Conservation (phyloP, 2,329 filamentous ascomycete species). For the Ophiostoma piceae region DNA sequence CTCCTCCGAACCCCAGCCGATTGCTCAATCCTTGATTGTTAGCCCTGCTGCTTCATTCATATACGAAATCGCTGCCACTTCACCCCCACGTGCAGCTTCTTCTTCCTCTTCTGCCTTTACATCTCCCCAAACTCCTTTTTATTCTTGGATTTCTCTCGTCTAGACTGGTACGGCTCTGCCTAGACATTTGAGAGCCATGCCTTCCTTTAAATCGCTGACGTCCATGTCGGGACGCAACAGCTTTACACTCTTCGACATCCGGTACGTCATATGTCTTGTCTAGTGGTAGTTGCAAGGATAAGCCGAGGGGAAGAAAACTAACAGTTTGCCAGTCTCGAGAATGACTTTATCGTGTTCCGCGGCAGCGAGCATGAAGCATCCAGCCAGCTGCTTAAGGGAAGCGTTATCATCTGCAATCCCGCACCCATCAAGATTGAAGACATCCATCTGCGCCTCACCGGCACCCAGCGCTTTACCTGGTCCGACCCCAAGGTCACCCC, state of each 20-base stretch:
- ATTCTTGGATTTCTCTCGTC: constrained; percentile 12
- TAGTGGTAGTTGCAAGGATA: background rate
- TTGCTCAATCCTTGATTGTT: constrained; percentile 5
- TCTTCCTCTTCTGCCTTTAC: background rate
- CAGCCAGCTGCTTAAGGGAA: constrained; percentile 68
- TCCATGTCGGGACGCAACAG: constrained; percentile 48
- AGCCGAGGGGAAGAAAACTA: background rate
- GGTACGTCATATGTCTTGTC: constrained; percentile 38
- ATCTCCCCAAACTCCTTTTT: background rate
- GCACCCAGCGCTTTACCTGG: constrained; percentile 61
- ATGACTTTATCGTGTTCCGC: constrained; percentile 73
- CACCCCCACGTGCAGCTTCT: constrained; percentile 6
- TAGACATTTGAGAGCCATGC: constrained; percentile 12
- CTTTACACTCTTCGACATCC: constrained; percentile 54
- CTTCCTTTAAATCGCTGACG: constrained; percentile 50
- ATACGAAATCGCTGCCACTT: constrained; percentile 14
- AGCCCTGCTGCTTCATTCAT: constrained; percentile 1
- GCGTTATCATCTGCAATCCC: constrained; percentile 66
- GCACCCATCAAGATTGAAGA: constrained; percentile 66
- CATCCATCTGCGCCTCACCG: constrained; percentile 65
- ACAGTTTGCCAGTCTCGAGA: constrained; percentile 57
- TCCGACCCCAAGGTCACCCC: constrained; percentile 49
- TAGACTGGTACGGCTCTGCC: constrained; percentile 4
- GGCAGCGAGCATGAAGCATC: constrained; percentile 70
- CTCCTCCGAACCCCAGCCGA: constrained; percentile 13